A percentile compares a stretch with the other conserved stretches of the same genome.
Conservation (phyloP, 331 rosid genomes). For the Spiraea crenata region DNA sequence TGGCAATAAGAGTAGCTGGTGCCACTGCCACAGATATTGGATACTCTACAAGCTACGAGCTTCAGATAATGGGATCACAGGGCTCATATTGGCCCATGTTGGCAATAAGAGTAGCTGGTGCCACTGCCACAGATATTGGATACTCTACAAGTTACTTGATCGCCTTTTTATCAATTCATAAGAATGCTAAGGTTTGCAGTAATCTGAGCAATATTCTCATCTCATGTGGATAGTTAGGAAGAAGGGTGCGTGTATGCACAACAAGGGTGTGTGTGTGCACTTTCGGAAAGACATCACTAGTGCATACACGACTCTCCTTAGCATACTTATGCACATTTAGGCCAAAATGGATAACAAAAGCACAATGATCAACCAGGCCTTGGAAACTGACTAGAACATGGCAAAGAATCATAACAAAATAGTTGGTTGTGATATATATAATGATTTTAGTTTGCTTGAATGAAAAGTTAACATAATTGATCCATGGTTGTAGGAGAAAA, state of each 20-base stretch:
- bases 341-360: background rate
- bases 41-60: no score
- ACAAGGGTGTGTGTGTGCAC: background rate
- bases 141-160: background rate
- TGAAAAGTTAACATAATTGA: background rate
- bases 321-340: background rate
- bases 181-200: no score
- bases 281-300: background rate
- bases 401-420: background rate
- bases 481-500: background rate
- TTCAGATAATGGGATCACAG: no score
- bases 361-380: background rate
- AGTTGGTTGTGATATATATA: background rate
- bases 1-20: no score
- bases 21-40: background rate
- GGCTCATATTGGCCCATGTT: no score
- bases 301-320: no score
- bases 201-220: no score
- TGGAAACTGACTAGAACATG: background rate
- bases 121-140: background rate
- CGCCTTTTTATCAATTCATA: no score
- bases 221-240: no score
- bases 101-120: no score
- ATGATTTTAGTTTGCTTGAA: slow-evolving; percentile 3
- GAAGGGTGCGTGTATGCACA: background rate